Evolutionary conservation across 495 filamentous ascomycete species (phyloP), one percentile per base, ranked within the genome.

Genomic region (Letharia columbiana): DNA sequence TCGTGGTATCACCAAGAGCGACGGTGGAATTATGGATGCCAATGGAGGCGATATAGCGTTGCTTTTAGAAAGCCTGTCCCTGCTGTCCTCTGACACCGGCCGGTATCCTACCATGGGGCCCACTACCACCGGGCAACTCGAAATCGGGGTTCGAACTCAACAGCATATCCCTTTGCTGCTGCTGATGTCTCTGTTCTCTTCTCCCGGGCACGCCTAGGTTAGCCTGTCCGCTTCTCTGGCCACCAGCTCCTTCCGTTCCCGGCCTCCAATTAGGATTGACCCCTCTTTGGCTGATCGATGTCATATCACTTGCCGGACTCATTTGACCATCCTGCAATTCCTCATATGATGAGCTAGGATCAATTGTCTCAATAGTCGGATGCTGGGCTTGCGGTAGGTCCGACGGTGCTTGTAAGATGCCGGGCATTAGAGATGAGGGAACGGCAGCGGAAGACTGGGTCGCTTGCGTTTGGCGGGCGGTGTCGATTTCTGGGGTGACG

Each of bases 241-340:
- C 52, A 7, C 52, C 31, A 5, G 52, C 13, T 20, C 13, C 54
- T 57, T 57, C 54, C 54, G 10, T 57, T 57, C 40, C 41, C 20
- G 77, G 89, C 75, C 77, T 75, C 91, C 92, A 96, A 42, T 86
- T 85, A 6, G 92, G 92, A 73, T 96, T 96, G 28, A 94, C 76
- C n/a, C 88, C 86, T 37, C 92, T 82, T 77, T 96, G 89, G 1
- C 86, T 90, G 50, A 96, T 86, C 35, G 87, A 91, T 17, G 92
- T 96, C 78, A 93, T 96, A 67, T 92, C 90, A 66, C 86, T 90
- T 69, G 87, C 84, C 58, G 90, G 62, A 90, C 91, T 73, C 85
- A 90, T 81, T 44, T 87, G 79, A 57, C 87, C 88, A 67, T 85
- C 81, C 40, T 81, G 82, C 41, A 88, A 71, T 61, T 89, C 85